Base-by-base conservation (phyloP, 352 stramenopile genomes). In the Hyphochytrium catenoides region DNA sequence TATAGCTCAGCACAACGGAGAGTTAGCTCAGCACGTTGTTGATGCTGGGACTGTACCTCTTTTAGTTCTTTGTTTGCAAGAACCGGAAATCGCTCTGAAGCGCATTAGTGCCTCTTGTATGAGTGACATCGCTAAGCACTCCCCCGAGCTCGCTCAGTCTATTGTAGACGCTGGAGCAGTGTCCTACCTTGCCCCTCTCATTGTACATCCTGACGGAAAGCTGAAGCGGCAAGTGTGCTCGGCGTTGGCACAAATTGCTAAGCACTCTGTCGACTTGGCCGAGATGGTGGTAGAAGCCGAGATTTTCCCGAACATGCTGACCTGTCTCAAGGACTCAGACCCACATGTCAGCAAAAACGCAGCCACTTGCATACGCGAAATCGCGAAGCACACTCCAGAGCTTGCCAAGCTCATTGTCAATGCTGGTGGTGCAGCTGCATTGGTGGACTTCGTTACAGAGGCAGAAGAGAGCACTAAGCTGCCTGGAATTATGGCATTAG, bases 331-430 rank as follows among this genome's bases (percentile, higher is more conserved):
- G 50, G 82, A 94, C 47, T 81, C 81, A 23, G 82, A 95, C 39
- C 55, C 77, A 31, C 84, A 71, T n/a, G 82, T 95, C 1, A 58
- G 78, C n/a, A 94, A 94, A 52, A 94, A 93, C 45, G 77, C 77
- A 2, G 82, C 82, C 14, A 94, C 79, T 1, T 91, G 74, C 51
- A 81, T 95, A 21, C 74, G 82, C 8, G 82, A 95, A 48, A 74
- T 94, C 28, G 75, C 73, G 39, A 95, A 94, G 45, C 82, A 95
- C 52, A 94, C 79, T 0, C 75, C 78, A 0, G 82, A 95, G 56
- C 74, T 95, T 1, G 79, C 82, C 9, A 93, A 94, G 51, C 51
- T 95, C 25, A 87, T 95, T 30, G 82, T 94, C 19, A 94, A 94
- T 41, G 72, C 71, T 3, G 82, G 82, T n/a, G 82, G 82, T n/a